A percentile compares a stretch with the other conserved stretches of the same genome.
Conservation (phyloP, 2,329 filamentous ascomycete species). For the Uncinocarpus reesii region DNA sequence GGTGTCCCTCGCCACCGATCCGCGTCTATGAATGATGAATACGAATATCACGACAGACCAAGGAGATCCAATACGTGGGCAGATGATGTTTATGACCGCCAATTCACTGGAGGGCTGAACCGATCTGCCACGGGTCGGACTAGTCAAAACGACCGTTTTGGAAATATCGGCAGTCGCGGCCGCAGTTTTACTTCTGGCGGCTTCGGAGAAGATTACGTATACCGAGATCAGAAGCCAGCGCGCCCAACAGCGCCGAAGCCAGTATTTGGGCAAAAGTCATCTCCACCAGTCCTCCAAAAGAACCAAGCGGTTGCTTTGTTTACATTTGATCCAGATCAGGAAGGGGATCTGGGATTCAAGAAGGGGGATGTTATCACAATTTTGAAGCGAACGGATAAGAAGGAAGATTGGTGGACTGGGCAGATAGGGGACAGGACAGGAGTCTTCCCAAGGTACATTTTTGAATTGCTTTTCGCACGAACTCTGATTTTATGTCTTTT, state of each 20-base stretch:
- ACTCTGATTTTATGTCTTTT: constrained; percentile 11
- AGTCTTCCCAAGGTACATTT: constrained; percentile 73
- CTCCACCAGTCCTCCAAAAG: constrained; percentile 29
- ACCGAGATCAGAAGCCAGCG: constrained; percentile 55
- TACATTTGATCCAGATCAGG: constrained; percentile 88
- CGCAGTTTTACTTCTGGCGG: constrained; percentile 23
- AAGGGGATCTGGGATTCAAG: constrained; percentile 87
- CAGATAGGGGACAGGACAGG: constrained; percentile 74
- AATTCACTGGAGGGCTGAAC: constrained; percentile 23
- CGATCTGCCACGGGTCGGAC: constrained; percentile 29
- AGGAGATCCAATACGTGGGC: constrained; percentile 41
- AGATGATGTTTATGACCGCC: constrained; percentile 41
- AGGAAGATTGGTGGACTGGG: constrained; percentile 97
- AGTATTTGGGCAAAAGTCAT: constrained; percentile 52
- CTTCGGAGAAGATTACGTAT: constrained; percentile 42
- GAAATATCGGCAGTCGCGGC: constrained; percentile 18
- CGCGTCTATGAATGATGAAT: constrained; percentile 43
- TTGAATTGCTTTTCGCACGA: no score
- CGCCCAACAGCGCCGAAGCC: constrained; percentile 85
- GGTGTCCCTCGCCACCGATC: constrained; percentile 48
- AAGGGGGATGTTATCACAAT: constrained; percentile 96
- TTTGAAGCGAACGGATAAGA: constrained; percentile 83
- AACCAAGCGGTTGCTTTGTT: constrained; percentile 87
- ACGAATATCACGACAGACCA: constrained; percentile 46
- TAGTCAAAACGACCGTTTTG: constrained; percentile 28